Evolutionary conservation across 495 filamentous ascomycete genomes (phyloP), one percentile per base, ranked within the genome.

Genomic region (Aspergillus ellipticus): DNA sequence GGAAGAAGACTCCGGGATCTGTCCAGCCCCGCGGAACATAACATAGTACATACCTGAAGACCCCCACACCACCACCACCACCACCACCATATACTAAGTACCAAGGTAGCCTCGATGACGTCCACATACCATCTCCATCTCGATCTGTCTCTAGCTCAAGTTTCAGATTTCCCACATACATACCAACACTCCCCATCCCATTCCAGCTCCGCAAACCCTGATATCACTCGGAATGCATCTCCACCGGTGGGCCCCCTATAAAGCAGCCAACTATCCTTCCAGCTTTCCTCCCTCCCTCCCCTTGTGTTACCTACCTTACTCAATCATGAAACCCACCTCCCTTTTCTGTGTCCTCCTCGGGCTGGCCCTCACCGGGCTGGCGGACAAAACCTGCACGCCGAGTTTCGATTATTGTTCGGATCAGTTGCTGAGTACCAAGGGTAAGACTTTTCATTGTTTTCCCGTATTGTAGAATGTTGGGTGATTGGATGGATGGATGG

Each of bases 361-460:
- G 2, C 51, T 72, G n/a, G 55, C 59, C 22, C 55, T 63, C 20
- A 59, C 64, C 19, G 62, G 60, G 29, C 26, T 74, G 6, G 69
- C 70, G 3, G 56, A 65, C 15, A 75, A 71, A 56, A 60, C 66
- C 9, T 75, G 72, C 54, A 71, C 67, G 0, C 72, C 72, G 10
- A 75, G 72, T 55, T 75, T 75, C 50, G 72, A 75, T 45, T 75
- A 74, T 55, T 75, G 72, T 56, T 65, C 70, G 6, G 60, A 64
- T 33, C 54, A 63, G 26, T 57, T 75, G 16, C 62, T 70, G 31
- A 61, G 65, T 13, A 62, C 61, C 3, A 72, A 75, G 35, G 72
- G 72, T 75, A 51, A 42, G 60, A 29, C 49, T 9, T 19, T 7
- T n/a, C 24, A 20, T n/a, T 29, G 2, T 10, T n/a, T 8, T 10